Base-by-base conservation (phyloP, 179 eudicot species). In the Monotropa hypopitys region DNA sequence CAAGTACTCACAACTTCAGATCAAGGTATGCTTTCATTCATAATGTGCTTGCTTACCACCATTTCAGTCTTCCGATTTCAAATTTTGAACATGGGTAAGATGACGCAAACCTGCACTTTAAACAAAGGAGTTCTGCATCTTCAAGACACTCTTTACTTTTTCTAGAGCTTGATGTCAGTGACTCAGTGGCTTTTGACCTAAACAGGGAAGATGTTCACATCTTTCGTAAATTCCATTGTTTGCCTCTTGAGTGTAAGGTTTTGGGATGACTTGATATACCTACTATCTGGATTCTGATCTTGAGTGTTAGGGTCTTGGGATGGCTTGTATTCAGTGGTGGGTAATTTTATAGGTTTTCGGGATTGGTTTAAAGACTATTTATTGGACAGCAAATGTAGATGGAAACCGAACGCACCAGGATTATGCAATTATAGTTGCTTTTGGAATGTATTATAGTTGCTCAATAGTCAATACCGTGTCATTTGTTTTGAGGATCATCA, bases 1-100 rank as follows among this genome's bases (percentile, higher is more conserved):
- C 73, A 81, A 87, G 74, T 76, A 75, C 74, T 72, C 85, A 77
- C 86, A 87, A 76, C 70, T 51, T 76, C 88, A 81, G 72, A 47
- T 87, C 26, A 85, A 82, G 88, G 89, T 83, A 84, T n/a, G 32
- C 57, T 46, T 73, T 61, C 46, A 32, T 56, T 56, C 4, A 62
- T 51, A 21, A 40, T 59, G 49, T 63, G 70, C 20, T 68, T 54
- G 10, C 65, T 47, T 15, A 59, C 20, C 23, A 53, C 57, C 28
- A 54, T 54, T 7, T n/a, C n/a, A n/a, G n/a, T n/a, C n/a, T n/a
- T n/a, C n/a, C n/a, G n/a, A n/a, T n/a, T n/a, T n/a, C n/a, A n/a
- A n/a, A n/a, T 2, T 0, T 35, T 38, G 40, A 38, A 32, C 43
- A 49, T 50, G 28, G 43, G 12, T 49, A 72, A 50, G 40, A 47